Percentiles rank a stretch among this genome's conserved stretches.
phyloP scores from a whole-genome alignment of 768 basidiomycete genomes.

The Boletus subparvulus region DNA sequence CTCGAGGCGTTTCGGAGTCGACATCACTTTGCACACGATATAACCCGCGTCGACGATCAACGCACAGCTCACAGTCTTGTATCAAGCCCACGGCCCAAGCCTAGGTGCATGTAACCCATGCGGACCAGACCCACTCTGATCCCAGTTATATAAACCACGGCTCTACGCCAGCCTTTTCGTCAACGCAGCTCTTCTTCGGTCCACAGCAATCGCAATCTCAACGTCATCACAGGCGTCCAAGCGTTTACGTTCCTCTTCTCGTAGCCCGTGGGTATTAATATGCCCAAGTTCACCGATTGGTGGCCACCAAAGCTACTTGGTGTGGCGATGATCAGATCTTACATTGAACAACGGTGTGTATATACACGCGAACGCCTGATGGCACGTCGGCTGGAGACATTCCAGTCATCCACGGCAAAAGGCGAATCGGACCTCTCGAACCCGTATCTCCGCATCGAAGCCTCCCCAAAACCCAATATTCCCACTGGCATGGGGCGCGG shows the following conservation, averaged over 20 bases:
- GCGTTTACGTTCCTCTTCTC: not conserved
- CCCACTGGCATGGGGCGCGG: too few relatives aligned
- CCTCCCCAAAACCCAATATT: too few relatives aligned
- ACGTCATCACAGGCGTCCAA: too few relatives aligned
- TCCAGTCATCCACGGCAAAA: not conserved
- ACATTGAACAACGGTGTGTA: too few relatives aligned
- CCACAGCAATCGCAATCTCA: too few relatives aligned
- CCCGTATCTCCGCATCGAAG: not conserved
- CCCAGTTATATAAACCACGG: not conserved
- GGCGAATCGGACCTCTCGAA: not conserved
- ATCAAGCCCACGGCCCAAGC: not conserved
- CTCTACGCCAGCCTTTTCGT: too few relatives aligned
- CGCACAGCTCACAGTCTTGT: not conserved
- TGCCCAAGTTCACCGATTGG: not conserved
- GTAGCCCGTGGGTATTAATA: not conserved
- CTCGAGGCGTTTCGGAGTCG: conserved; percentile 2
- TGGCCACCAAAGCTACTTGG: not conserved
- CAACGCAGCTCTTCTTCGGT: not conserved
- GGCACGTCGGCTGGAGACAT: not conserved
- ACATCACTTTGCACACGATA: not conserved
- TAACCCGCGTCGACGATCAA: not conserved
- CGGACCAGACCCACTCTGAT: not conserved
- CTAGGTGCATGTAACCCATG: not conserved
- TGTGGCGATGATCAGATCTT: not conserved
- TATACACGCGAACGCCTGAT: not conserved